Evolutionary conservation across 208 protist genomes (phyloP).

Genomic region (Phytomonas sp.): DNA sequence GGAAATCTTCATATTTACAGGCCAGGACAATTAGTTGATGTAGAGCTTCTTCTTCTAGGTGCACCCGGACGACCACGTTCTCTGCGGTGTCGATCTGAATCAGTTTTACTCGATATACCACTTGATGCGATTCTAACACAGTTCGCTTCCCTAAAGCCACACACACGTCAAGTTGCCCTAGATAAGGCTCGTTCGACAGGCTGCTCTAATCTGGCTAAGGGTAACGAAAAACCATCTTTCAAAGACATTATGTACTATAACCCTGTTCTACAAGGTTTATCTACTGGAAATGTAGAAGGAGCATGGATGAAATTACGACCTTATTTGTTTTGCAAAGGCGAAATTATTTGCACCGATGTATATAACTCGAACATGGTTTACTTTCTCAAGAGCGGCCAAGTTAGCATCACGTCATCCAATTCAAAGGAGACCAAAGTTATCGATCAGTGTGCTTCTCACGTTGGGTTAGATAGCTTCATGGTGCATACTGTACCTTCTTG

Average conservation of each 20-base stretch:
- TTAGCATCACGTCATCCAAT: slow-evolving; percentile 15
- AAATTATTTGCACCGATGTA: slow-evolving; percentile 52
- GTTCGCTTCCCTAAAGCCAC: slow-evolving; percentile 18
- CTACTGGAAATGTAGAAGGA: slow-evolving; percentile 18
- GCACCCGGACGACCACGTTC: slow-evolving; percentile 22
- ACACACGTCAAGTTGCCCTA: slow-evolving; percentile 15
- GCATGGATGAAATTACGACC: slow-evolving; percentile 38
- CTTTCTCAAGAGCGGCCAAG: slow-evolving; percentile 43
- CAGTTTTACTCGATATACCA: slow-evolving; percentile 35
- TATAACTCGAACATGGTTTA: slow-evolving; percentile 43
- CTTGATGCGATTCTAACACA: slow-evolving; percentile 16
- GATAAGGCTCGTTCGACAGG: slow-evolving; percentile 24
- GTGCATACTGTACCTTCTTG: slow-evolving; percentile 21
- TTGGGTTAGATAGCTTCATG: slow-evolving; percentile 53
- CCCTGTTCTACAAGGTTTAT: slow-evolving; percentile 28
- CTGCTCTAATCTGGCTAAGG: slow-evolving; percentile 12
- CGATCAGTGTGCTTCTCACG: background rate
- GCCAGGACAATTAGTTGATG: slow-evolving; percentile 41
- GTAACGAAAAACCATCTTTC: slow-evolving; percentile 23
- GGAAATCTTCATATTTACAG: slow-evolving; percentile 35
- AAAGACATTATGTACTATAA: slow-evolving; percentile 29
- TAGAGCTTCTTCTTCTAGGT: slow-evolving; percentile 49
- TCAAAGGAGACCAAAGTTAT: background rate
- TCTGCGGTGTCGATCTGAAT: slow-evolving; percentile 40
- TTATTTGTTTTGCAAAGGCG: slow-evolving; percentile 26